Evolutionary conservation across 2,329 filamentous ascomycete genomes (phyloP), one percentile per base, ranked within the genome.

Genomic region (Teratosphaeria gauchensis): DNA sequence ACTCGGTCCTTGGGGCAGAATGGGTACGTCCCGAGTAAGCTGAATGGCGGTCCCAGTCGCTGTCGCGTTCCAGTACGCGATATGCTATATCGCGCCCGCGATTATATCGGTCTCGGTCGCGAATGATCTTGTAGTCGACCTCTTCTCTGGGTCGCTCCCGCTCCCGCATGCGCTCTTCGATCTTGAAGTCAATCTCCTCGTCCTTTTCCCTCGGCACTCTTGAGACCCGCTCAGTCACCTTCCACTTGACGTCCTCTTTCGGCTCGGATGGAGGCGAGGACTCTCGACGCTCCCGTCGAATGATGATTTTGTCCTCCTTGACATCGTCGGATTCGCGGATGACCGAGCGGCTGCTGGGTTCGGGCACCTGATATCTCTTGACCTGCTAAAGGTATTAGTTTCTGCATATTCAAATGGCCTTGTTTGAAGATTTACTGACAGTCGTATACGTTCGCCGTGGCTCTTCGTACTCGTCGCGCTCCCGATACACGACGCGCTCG

Each of bases 331-430:
- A 62, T 53, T 77, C 73, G 48, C 68, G 61, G 57, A 65, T 64
- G 33, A 66, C 61, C 12, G 61, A 62, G 54, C 63, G 66, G 12
- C 21, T 46, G 53, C 74, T 69, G 59, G 73, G 73, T 56, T 81
- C 78, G 55, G 79, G 78, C n/a, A 80, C 71, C 61, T 78, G 77
- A 75, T 86, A 86, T 66, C 83, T 81, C 68, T 82, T 83, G 64
- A 85, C 79, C 42, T 48, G 42, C 42, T 6, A 21, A 46, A 14
- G 11, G n/a, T 12, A 16, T 42, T 16, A 42, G 35, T 42, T 5
- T 28, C 24, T 42, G 9, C 35, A 16, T 42, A 42, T 12, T 6
- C 33, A 42, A 16, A 16, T 16, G 35, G n/a, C 4, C n/a, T 16
- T 5, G 7, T 14, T 5, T 12, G 33, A 16, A 38, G n/a, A 48